These are phyloP conservation scores for Carpinus viminea DNA, from an alignment of 306 rosid genomes.

Conservation along the genomic window DNA sequence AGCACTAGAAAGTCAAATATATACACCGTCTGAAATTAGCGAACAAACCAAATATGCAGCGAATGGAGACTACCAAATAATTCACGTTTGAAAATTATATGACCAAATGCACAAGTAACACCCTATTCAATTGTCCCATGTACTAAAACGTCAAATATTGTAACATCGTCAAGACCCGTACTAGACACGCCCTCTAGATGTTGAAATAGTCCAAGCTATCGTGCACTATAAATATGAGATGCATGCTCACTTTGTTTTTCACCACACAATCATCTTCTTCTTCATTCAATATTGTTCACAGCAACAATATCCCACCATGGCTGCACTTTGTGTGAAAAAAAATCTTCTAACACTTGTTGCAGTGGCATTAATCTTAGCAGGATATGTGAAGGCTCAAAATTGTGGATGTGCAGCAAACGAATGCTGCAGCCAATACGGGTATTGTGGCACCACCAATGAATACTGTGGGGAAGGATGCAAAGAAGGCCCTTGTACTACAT, in stretches of 20 bases:
- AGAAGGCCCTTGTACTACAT: constrained; percentile 52
- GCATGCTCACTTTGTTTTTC: background rate
- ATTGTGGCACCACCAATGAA: constrained; percentile 48
- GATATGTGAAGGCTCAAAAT: constrained; percentile 33
- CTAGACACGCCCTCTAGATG: background rate
- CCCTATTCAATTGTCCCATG: too few species aligned
- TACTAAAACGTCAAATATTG: background rate
- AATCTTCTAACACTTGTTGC: background rate
- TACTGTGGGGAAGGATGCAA: constrained; percentile 68
- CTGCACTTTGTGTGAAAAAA: background rate
- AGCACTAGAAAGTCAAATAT: too few species aligned
- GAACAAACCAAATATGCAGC: too few species aligned
- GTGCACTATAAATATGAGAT: background rate
- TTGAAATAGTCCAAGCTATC: background rate
- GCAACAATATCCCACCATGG: background rate
- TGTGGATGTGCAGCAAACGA: constrained; percentile 59
- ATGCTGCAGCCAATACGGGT: constrained; percentile 70
- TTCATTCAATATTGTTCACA: background rate
- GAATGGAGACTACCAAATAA: too few species aligned
- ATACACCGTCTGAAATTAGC: too few species aligned
- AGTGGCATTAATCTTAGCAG: constrained; percentile 8
- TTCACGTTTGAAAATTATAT: too few species aligned
- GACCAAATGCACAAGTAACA: too few species aligned
- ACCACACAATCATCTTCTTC: background rate
- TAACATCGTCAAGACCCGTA: background rate